phyloP scores from a whole-genome alignment of 768 basidiomycete species.

The Sutorius australiensis region DNA sequence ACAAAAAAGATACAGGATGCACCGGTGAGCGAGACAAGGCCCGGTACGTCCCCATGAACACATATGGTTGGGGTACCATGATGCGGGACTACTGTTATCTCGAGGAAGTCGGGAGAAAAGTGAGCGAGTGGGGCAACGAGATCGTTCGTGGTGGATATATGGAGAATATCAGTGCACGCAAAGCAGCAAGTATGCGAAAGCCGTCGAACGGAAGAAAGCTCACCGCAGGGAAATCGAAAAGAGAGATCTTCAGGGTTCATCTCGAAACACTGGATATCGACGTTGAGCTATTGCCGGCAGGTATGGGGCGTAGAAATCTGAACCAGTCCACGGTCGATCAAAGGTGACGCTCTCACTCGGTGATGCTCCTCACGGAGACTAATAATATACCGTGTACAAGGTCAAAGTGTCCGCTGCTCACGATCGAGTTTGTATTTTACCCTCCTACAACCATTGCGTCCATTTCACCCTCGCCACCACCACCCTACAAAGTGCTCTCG shows the following conservation, averaged over 20 bases:
- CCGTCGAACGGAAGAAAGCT: constrained; percentile 27
- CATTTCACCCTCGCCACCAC: constrained; percentile 33
- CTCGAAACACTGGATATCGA: constrained; percentile 66
- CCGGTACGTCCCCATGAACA: constrained; percentile 74
- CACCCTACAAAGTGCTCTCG: constrained; percentile 52
- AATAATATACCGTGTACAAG: constrained; percentile 37
- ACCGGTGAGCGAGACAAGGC: constrained; percentile 71
- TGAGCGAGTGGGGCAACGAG: constrained; percentile 69
- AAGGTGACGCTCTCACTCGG: constrained; percentile 50
- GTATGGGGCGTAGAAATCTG: constrained; percentile 73
- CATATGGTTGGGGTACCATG: constrained; percentile 82
- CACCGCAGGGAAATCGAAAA: constrained; percentile 43
- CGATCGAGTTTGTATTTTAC: constrained; percentile 70
- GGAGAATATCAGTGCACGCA: constrained; percentile 21
- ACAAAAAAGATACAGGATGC: constrained; percentile 62
- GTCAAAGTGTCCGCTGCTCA: constrained; percentile 62
- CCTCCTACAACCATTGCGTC: constrained; percentile 46
- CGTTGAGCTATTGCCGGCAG: constrained; percentile 70
- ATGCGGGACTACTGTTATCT: constrained; percentile 87
- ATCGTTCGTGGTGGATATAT: constrained; percentile 60
- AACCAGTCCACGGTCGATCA: constrained; percentile 85
- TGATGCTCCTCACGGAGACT: constrained; percentile 7
- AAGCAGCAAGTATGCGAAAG: constrained; percentile 15
- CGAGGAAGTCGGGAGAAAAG: constrained; percentile 75
- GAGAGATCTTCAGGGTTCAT: constrained; percentile 64